phyloP scores from a whole-genome alignment of 768 basidiomycete genomes.

The Agaricus subrufescens region DNA sequence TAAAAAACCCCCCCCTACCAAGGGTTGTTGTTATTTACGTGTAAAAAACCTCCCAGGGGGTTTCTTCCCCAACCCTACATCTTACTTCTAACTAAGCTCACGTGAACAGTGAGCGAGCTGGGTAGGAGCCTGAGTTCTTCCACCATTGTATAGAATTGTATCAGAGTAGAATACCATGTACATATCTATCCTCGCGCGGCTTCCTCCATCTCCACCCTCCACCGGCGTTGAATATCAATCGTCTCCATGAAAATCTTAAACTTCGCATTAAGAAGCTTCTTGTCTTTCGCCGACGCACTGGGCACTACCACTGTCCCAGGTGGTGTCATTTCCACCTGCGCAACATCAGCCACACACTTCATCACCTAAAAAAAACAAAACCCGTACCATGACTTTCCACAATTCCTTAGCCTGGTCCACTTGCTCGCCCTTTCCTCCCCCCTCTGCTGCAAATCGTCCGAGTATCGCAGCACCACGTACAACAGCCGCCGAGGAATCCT shows the following conservation, averaged over 20 bases:
- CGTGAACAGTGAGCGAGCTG: no score
- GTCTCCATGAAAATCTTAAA: constrained; percentile 89
- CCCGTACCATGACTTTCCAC: constrained; percentile 88
- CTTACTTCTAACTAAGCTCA: no score
- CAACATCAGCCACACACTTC: background rate
- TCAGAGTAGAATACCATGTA: background rate
- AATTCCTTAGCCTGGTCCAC: constrained; percentile 52
- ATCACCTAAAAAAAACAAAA: background rate
- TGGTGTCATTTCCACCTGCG: constrained; percentile 91
- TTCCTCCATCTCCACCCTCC: constrained; percentile 76
- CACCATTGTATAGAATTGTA: background rate
- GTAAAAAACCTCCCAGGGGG: no score
- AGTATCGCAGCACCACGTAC: constrained; percentile 94
- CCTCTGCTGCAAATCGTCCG: constrained; percentile 76
- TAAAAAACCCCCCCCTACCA: no score
- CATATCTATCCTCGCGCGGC: constrained; percentile 23
- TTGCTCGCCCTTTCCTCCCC: constrained; percentile 23
- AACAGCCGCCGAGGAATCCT: constrained; percentile 73
- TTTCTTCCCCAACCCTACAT: background rate
- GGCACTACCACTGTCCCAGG: constrained; percentile 70
- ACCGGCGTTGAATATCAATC: constrained; percentile 84
- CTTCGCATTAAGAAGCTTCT: constrained; percentile 81
- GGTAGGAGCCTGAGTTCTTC: no score
- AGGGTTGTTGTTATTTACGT: no score
- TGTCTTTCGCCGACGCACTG: constrained; percentile 54